Evolutionary conservation across 768 basidiomycete genomes (phyloP), one percentile per base, ranked within the genome.

Genomic region (Suillus spraguei): DNA sequence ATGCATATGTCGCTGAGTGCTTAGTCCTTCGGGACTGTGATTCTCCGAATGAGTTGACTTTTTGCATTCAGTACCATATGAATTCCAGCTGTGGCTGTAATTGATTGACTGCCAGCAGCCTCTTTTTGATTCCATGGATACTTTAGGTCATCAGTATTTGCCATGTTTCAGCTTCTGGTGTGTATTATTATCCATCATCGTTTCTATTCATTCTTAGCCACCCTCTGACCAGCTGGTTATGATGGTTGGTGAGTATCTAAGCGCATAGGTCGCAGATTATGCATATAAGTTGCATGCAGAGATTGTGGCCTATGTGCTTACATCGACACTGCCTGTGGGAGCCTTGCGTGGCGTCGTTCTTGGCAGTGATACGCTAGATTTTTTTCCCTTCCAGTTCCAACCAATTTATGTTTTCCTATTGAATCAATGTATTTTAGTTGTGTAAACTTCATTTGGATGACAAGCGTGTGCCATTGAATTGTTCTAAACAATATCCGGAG

Each of bases 101-200:
- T 42, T 58, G 17, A 13, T 41, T 41, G 17, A 41, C 56, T 32
- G 28, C 11, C 17, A 58, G 24, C 24, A 58, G 28, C 39, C 22
- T 17, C 28, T 24, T 41, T 41, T 28, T 58, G 17, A 39, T 58
- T 58, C 56, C 28, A 56, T 56, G 56, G 38, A 58, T 28, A 41
- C 56, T 41, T 28, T 17, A 58, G 28, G 11, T 13, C 39, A 28
- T 32, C 28, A 33, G 28, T 50, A 24, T 39, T 39, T 28, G 5
- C 38, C 38, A 39, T 24, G 39, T 28, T 42, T 58, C 56, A 58
- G 24, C 24, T 55, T 32, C 56, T 58, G 56, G 56, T 42, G 35
- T 41, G 39, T 28, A 41, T 58, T 13, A 58, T 58, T 58, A 36
- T 38, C 55, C 14, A 38, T 28, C 22, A 17, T 39, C 8, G 38